Evolutionary conservation across 2,329 filamentous ascomycete genomes (phyloP), one percentile per base, ranked within the genome.

Genomic region (Plenodomus tracheiphilus): DNA sequence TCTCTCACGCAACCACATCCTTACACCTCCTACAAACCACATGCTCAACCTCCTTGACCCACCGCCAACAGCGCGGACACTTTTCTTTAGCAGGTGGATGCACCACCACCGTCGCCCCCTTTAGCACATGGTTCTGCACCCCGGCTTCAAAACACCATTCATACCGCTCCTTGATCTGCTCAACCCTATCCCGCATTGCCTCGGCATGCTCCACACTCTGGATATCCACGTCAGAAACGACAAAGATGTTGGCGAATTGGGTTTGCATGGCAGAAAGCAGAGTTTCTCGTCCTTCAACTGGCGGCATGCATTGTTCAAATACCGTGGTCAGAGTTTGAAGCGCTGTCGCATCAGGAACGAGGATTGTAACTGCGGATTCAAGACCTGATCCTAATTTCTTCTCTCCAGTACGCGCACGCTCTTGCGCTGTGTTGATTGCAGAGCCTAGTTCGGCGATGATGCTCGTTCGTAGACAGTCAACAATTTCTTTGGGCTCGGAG

Each of bases 11-110:
- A 8, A 93, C 80, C 30, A 87, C 83, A 11, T 83, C 80, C 22
- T 86, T 84, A 69, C 93, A 97, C 65, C 91, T 79, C 41, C 72
- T 74, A 71, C 93, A 97, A 16, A 96, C 22, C 22, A 10, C 74
- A 34, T 76, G 71, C 16, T 88, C 80, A 40, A 74, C 73, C n/a
- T 81, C 77, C n/a, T 88, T 85, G 19, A 88, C 80, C 70, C 90
- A 96, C 53, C 88, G 84, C 94, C 94, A 99, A 74, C 94, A 99
- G 42, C 94, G 80, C 1, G 83, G 80, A 69, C 94, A 99, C 72
- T 97, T 99, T 39, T 79, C 74, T 11, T 75, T 72, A 13, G 70
- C 69, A 0, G 85, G 79, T 9, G 79, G 74, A 40, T 70, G 51
- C 4, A 76, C 66, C 34, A 62, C 56, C 18, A 62, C 70, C 45